A percentile compares a stretch with the other conserved stretches of the same genome.
These are phyloP conservation scores for Aspergillus sp. DNA, from an alignment of 2,329 filamentous ascomycete genomes.

Conservation along the genomic window DNA sequence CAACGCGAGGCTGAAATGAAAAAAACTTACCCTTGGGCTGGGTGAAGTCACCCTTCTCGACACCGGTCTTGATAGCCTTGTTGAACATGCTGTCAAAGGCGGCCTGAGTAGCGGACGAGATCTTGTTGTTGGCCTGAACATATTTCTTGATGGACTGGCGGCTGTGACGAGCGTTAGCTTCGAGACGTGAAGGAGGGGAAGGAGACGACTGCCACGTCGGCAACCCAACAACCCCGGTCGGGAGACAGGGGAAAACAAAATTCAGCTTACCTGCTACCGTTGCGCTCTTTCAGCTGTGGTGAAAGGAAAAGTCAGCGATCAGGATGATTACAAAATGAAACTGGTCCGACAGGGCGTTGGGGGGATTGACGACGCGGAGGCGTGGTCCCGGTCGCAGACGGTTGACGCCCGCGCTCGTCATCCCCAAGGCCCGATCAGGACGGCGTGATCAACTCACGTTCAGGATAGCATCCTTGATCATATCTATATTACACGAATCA, in stretches of 20 bases:
- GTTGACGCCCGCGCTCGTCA: slow-evolving; percentile 36
- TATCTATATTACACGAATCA: slow-evolving; percentile 58
- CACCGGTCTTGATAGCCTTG: slow-evolving; percentile 76
- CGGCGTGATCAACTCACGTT: slow-evolving; percentile 61
- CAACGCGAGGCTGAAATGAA: not conserved
- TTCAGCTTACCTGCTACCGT: slow-evolving; percentile 64
- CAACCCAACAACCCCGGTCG: slow-evolving; percentile 5
- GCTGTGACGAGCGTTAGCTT: slow-evolving; percentile 46
- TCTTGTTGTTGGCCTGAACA: slow-evolving; percentile 69
- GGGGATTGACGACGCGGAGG: slow-evolving; percentile 22
- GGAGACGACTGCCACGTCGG: slow-evolving; percentile 19
- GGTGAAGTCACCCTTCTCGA: slow-evolving; percentile 81
- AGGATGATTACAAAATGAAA: slow-evolving; percentile 23
- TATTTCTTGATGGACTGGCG: slow-evolving; percentile 76
- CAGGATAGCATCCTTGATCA: slow-evolving; percentile 72
- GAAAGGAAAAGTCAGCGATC: slow-evolving; percentile 50
- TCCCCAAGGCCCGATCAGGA: slow-evolving; percentile 47
- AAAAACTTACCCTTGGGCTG: slow-evolving; percentile 79
- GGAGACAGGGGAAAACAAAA: slow-evolving; percentile 17
- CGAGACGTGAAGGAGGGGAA: slow-evolving; percentile 9
- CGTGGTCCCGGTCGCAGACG: slow-evolving; percentile 38
- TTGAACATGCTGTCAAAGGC: slow-evolving; percentile 77
- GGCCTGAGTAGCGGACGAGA: slow-evolving; percentile 54
- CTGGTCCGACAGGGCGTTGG: slow-evolving; percentile 24
- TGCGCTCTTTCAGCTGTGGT: slow-evolving; percentile 66